Base-by-base conservation (phyloP, 192 early-diverging fungal genomes). In the Geranomyces variabilis region DNA sequence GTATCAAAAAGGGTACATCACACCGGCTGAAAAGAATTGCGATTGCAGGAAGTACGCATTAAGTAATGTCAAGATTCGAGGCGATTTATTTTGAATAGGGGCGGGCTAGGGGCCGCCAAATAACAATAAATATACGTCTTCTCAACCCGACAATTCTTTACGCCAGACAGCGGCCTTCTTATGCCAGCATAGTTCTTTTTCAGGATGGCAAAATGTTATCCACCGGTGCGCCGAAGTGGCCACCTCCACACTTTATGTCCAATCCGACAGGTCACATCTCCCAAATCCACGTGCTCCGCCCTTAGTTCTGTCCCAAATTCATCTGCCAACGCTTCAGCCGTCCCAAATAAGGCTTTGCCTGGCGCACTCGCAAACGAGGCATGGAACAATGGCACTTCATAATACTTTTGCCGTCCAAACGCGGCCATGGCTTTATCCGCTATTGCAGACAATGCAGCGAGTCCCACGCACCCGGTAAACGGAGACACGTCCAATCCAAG, bases 401-500 rank as follows among this genome's bases (percentile, higher is more conserved):
- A 67, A 30, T 62, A 72, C 51, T 45, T 58, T 30, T 53, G 22
- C 51, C 60, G 19, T 1, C 63, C 31, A 57, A 70, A 77, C 30
- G 29, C 26, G 8, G 22, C 26, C 3, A 77, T 51, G 19, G 67
- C 69, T 10, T 26, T 22, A 45, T 77, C 60, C 22, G 66, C 69
- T 41, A 56, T 28, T 28, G 21, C 21, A 3, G 26, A 29, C 31
- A 49, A 30, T 19, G 19, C 26, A 5, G 13, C 12, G 0, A 77
- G 63, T 33, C 47, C 34, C n/a, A 45, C 36, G 10, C 36, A 41
- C 10, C 36, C 36, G 10, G 36, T 10, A 41, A 41, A 41, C 10
- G 36, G 36, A 3, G 36, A 41, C 33, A 86, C 77, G 65, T 84
- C 81, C 6, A 84, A 49, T 6, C 78, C 70, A 19, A 83, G 43